These are phyloP conservation scores for Hanseniaspora vineae DNA, from an alignment of 805 yeast species.

Conservation along the genomic window DNA sequence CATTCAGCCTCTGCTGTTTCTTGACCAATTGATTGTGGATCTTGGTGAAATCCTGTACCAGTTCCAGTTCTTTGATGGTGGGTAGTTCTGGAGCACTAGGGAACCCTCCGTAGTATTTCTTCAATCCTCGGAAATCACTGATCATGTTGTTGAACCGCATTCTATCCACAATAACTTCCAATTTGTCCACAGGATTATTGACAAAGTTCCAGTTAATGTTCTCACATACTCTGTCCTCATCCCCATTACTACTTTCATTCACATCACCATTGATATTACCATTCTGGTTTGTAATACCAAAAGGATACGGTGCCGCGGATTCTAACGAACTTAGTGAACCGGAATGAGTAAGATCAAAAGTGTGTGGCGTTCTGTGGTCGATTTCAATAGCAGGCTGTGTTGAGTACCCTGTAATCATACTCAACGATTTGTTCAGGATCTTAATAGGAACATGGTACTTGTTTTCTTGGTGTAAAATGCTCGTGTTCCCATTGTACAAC, in stretches of 20 bases:
- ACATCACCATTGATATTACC: not conserved
- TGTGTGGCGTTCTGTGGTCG: too few species aligned
- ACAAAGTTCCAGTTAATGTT: constrained; percentile 30
- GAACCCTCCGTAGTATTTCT: constrained; percentile 50
- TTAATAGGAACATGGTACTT: constrained; percentile 33
- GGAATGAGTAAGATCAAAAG: too few species aligned
- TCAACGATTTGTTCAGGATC: constrained; percentile 19
- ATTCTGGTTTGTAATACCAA: too few species aligned
- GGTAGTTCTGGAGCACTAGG: constrained; percentile 70
- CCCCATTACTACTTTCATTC: constrained; percentile 1
- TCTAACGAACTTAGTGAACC: not conserved
- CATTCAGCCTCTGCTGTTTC: not conserved
- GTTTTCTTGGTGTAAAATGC: constrained; percentile 29
- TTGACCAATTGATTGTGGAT: constrained; percentile 3
- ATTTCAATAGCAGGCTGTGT: constrained; percentile 9
- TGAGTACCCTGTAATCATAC: constrained; percentile 27
- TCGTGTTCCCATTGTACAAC: not conserved
- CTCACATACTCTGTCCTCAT: constrained; percentile 28
- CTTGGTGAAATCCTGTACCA: constrained; percentile 47
- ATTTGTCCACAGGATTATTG: constrained; percentile 26
- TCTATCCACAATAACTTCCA: constrained; percentile 49
- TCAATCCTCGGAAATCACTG: constrained; percentile 55
- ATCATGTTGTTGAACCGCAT: constrained; percentile 56
- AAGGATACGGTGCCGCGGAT: not conserved
- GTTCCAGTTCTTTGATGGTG: constrained; percentile 57